Base-by-base conservation (phyloP, 495 filamentous ascomycete species). In the Penicillium fimorum region DNA sequence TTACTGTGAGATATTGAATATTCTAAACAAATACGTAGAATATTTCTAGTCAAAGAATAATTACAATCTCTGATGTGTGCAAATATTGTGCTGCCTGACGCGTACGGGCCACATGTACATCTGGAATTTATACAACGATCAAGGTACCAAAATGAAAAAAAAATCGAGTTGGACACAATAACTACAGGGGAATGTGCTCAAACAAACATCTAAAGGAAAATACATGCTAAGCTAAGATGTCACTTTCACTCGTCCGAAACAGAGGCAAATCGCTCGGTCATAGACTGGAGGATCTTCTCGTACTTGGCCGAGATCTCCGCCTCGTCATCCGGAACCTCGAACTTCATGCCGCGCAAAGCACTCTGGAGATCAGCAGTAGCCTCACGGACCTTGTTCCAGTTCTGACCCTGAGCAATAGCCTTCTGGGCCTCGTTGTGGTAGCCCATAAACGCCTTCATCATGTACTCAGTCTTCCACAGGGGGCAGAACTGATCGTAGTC, bases 401-500 rank as follows among this genome's bases (percentile, higher is more conserved):
- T 87, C 67, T 90, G 87, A 51, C 94, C 94, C 64, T 95, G 88
- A 17, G 89, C 82, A 65, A 99, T 77, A 1, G 92, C 93, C 80
- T 96, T 97, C 73, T 97, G 94, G 11, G 90, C 86, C 76, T 99
- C 94, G 70, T 99, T 95, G 63, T 96, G 90, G 82, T 91, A 99
- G 49, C 86, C 89, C 84, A 97, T 91, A 84, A 99, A 96, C 45
- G 87, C 85, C 82, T 94, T 96, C 94, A 99, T 99, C 94, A 99
- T 97, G 84, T 95, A 99, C 68, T 93, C 86, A 4, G 94, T 99
- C 84, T 99, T 99, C 93, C 93, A 99, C 68, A 99, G 80, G 33
- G 94, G 94, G 70, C 94, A 99, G 83, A 94, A 97, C 77, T 96
- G 91, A 71, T 99, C 95, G 71, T 97, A 97, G 70, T 96, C 89